These are phyloP conservation scores for Otatea glauca DNA, from an alignment of 176 grass and related monocot species.

Conservation along the genomic window DNA sequence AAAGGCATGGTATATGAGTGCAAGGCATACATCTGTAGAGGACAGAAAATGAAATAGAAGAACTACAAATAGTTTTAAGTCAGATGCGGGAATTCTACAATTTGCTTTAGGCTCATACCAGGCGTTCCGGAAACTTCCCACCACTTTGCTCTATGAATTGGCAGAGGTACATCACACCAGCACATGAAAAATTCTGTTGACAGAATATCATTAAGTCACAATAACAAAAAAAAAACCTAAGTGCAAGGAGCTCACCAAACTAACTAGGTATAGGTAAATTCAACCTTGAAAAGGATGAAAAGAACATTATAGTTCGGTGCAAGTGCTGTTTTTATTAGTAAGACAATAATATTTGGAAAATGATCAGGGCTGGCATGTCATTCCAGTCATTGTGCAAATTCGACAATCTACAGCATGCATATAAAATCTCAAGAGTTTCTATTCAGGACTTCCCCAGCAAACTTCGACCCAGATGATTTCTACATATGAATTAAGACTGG, in stretches of 20 bases:
- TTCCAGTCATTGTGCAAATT: neutral
- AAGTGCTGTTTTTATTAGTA: neutral
- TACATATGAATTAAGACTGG: conserved; percentile 12
- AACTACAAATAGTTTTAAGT: conserved; percentile 6
- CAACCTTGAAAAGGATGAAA: conserved; percentile 11
- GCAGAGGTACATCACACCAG: conserved; percentile 96
- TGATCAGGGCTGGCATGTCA: neutral
- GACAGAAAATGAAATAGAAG: neutral
- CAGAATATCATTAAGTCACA: conserved; percentile 32
- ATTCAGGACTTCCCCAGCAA: conserved; percentile 2
- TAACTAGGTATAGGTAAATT: conserved; percentile 30
- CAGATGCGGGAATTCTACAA: conserved; percentile 14
- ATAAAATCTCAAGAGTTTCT: neutral
- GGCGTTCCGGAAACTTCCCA: conserved; percentile 82
- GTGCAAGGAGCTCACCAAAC: conserved; percentile 11
- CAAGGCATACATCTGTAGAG: conserved; percentile 8
- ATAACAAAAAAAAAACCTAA: neutral
- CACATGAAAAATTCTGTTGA: conserved; percentile 82
- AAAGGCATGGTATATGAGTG: neutral
- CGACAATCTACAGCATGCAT: neutral
- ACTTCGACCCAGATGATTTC: neutral
- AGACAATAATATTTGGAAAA: neutral
- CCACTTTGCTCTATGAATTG: conserved; percentile 93
- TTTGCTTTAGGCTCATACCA: conserved; percentile 48
- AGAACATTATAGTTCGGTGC: neutral